Conservation (phyloP, 345 rosid genomes). For the Lenwebbia sp. region DNA sequence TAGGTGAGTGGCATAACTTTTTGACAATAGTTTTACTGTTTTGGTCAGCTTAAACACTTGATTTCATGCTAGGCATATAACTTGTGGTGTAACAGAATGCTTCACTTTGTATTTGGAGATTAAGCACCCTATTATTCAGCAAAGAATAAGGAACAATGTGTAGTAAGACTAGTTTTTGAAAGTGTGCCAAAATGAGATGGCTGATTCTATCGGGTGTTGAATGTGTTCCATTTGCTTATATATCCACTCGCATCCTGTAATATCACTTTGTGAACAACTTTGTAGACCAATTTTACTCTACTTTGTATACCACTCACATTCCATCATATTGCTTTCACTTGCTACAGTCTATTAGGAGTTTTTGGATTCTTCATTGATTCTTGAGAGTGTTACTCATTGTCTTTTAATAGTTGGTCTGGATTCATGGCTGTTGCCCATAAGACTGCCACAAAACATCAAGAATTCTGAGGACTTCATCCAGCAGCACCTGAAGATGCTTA, state of each 20-base stretch:
- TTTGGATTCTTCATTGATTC: neutral
- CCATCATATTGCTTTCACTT: neutral
- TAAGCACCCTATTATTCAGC: neutral
- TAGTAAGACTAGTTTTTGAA: neutral
- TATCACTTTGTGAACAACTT: neutral
- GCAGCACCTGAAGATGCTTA: conserved; percentile 16
- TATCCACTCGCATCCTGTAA: neutral
- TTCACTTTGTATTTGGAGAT: neutral
- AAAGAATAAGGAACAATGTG: neutral
- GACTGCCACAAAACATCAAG: conserved; percentile 31
- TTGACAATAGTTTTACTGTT: neutral
- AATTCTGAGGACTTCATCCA: conserved; percentile 9
- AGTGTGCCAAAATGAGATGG: neutral
- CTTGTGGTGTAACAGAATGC: neutral
- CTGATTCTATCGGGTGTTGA: neutral
- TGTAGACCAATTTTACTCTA: neutral
- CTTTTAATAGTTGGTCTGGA: conserved; percentile 32
- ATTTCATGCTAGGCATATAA: neutral
- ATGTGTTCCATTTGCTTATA: neutral
- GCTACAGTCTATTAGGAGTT: neutral
- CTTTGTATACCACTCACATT: neutral
- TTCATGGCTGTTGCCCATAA: conserved; percentile 69
- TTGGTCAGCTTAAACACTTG: neutral
- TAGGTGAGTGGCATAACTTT: conserved; percentile 37
- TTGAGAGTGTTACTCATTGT: neutral